Base-by-base conservation (phyloP, 192 early-diverging fungal genomes). In the Linnemannia zychae region DNA sequence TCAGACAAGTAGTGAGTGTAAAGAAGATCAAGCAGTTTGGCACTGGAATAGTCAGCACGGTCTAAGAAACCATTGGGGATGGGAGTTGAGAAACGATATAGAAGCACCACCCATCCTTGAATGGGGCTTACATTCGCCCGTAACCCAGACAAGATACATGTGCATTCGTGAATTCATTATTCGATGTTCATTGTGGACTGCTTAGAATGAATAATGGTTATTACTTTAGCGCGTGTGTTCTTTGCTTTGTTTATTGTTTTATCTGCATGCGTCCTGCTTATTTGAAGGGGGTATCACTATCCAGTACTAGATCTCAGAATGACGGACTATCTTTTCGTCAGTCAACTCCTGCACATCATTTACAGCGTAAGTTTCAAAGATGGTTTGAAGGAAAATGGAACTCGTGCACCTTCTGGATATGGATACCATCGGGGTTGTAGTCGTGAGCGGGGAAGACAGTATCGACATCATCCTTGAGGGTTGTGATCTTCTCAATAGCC, bases 361-460 rank as follows among this genome's bases (percentile, higher is more conserved):
- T 44, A 44, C 40, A 6, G 40, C 40, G 40, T 44, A 44, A 44
- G 4, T 50, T 13, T 63, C 28, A 73, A n/a, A 47, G 57, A 33
- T 31, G 67, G 31, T 37, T 52, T 13, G 38, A 31, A 2, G 78
- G 74, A 38, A 48, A 65, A 28, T 69, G 78, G 72, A 85, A 85
- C 57, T 81, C 79, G 34, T 79, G 79, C 15, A 88, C 72, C 16
- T 88, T 67, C 57, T 84, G 76, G 40, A 88, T 88, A 50, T 75
- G 80, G 69, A 88, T 38, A 0, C 87, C 87, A 75, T 85, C 75
- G 9, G 33, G 22, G 22, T 57, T 81, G 44, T 76, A 76, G 67
- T 88, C 87, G 52, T 88, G 87, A 6, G 82, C 82, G 1, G 87
- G 87, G 70, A 88, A 84, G 20, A 88, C 79, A 9, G 79, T 79